These are phyloP conservation scores for Xylaria curta DNA, from an alignment of 495 filamentous ascomycete species.

Conservation along the genomic window DNA sequence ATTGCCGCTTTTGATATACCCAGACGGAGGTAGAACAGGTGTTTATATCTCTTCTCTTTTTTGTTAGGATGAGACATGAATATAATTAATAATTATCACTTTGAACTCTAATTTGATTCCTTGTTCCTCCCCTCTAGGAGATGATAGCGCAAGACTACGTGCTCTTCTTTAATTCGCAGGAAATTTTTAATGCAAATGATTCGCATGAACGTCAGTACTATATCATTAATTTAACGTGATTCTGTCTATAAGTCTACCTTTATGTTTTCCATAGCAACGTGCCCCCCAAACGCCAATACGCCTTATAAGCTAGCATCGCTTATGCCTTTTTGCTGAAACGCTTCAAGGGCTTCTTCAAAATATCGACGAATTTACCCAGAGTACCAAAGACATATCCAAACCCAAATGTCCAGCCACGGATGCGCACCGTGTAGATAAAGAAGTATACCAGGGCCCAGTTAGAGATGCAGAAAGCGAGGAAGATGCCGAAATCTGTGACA, in stretches of 20 bases:
- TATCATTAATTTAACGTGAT: background rate
- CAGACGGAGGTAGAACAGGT: constrained; percentile 12
- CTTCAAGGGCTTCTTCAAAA: constrained; percentile 51
- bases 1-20: constrained; percentile 17
- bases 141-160: background rate
- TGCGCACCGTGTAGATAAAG: constrained; percentile 78
- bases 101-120: background rate
- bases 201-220: background rate
- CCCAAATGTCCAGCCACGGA: constrained; percentile 77
- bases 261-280: background rate
- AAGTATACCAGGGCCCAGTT: constrained; percentile 86
- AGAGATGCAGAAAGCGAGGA: constrained; percentile 74
- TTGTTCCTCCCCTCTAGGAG: background rate
- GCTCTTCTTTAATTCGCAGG: background rate
- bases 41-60: background rate
- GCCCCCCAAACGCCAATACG: background rate
- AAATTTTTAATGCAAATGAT: background rate
- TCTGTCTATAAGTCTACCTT: background rate
- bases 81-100: background rate
- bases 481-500: constrained; percentile 73
- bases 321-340: constrained; percentile 28
- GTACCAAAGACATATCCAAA: constrained; percentile 63
- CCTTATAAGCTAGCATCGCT: background rate
- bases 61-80: constrained; percentile 19
- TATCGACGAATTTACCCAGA: constrained; percentile 53